phyloP scores from a whole-genome alignment of 1,284 basidiomycete genomes.

The Apiotrichum gamsii region DNA sequence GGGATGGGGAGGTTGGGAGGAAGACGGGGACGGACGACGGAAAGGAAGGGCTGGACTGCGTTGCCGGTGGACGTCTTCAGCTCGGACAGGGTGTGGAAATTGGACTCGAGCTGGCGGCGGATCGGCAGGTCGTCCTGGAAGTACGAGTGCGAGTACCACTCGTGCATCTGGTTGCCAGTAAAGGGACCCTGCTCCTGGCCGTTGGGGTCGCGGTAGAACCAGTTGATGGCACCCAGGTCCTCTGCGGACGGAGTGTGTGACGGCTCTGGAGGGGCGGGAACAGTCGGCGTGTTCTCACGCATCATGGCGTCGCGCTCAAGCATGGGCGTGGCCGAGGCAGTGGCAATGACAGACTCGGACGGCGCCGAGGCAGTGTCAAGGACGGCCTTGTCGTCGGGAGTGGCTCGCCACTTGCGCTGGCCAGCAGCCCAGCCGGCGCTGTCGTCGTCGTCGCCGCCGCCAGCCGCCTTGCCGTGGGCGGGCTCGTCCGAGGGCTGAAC shows the following conservation, averaged over 20 bases:
- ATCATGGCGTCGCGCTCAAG: conserved; percentile 34
- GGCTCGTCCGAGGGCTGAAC: neutral
- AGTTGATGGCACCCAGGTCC: conserved; percentile 67
- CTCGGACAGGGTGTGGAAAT: conserved; percentile 45
- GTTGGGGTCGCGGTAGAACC: conserved; percentile 87
- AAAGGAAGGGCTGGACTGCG: conserved; percentile 43
- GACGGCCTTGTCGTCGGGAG: conserved; percentile 5
- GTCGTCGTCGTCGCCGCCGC: conserved; percentile 23
- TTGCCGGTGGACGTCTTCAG: conserved; percentile 43
- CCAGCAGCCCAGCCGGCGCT: conserved; percentile 36
- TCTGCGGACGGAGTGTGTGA: conserved; percentile 22
- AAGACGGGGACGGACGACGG: conserved; percentile 35
- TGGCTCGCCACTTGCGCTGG: conserved; percentile 36
- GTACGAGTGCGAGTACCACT: conserved; percentile 89
- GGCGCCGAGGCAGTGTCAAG: conserved; percentile 8
- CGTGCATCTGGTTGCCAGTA: conserved; percentile 84
- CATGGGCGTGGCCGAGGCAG: conserved; percentile 35
- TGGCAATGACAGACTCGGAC: conserved; percentile 32
- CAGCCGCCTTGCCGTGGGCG: conserved; percentile 26
- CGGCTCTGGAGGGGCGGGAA: conserved; percentile 1
- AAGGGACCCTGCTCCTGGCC: conserved; percentile 94
- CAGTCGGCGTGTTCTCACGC: conserved; percentile 16
- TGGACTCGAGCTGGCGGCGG: conserved; percentile 56
- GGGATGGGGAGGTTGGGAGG: conserved; percentile 43
- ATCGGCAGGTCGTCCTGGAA: conserved; percentile 80